Evolutionary conservation across 495 filamentous ascomycete species (phyloP).

Genomic region (Penicillium egyptiacum): DNA sequence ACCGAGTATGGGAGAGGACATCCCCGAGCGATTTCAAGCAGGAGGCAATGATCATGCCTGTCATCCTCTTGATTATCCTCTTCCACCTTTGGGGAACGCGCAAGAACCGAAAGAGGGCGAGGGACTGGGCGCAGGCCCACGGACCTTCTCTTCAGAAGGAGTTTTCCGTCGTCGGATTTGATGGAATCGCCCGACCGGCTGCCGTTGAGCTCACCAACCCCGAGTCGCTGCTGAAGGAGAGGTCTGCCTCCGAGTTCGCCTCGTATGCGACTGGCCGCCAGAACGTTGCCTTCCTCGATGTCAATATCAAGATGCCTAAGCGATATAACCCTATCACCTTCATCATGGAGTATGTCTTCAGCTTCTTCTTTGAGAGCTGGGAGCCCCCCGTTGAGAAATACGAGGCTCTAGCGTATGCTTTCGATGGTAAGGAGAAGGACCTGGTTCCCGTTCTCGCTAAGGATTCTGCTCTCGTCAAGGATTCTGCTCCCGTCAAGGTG

Average conservation of each 20-base stretch:
- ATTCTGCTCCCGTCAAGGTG: constrained; percentile 47
- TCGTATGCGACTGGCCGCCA: constrained; percentile 92
- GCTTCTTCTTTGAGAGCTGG: constrained; percentile 79
- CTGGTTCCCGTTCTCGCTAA: constrained; percentile 63
- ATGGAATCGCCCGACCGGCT: constrained; percentile 39
- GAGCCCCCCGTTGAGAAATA: constrained; percentile 64
- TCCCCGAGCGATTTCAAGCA: constrained; percentile 76
- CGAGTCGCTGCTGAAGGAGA: constrained; percentile 74
- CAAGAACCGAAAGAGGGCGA: constrained; percentile 76
- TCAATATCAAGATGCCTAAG: constrained; percentile 79
- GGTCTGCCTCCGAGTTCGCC: constrained; percentile 75
- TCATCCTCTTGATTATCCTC: constrained; percentile 69
- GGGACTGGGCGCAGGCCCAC: constrained; percentile 76
- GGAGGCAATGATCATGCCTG: constrained; percentile 77
- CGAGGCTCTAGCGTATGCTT: constrained; percentile 76
- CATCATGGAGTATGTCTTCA: constrained; percentile 62
- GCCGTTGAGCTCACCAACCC: constrained; percentile 46
- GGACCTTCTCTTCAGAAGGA: constrained; percentile 69
- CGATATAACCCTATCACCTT: constrained; percentile 83
- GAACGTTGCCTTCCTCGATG: constrained; percentile 87
- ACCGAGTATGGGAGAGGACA: constrained; percentile 90
- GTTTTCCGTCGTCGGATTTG: constrained; percentile 87
- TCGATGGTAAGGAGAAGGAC: constrained; percentile 86
- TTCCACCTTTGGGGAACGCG: constrained; percentile 82
- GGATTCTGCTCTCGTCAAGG: constrained; percentile 39